phyloP scores from a whole-genome alignment of 202 grass and related monocot species.

The Schoenoplectus triqueter region DNA sequence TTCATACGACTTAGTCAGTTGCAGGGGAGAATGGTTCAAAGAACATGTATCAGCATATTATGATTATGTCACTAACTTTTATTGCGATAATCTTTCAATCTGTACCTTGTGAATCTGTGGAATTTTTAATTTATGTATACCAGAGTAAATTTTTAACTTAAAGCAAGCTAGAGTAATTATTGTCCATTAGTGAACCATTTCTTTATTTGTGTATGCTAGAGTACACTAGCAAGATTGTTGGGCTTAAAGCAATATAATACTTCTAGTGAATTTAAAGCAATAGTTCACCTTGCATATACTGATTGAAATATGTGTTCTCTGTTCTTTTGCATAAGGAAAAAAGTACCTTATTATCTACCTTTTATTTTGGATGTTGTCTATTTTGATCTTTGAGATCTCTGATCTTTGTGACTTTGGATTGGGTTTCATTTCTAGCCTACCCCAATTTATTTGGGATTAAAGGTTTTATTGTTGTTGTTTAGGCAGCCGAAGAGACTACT shows the following conservation, averaged over 20 bases:
- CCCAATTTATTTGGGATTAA: no score
- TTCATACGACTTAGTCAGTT: constrained; percentile 5
- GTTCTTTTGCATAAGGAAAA: constrained; percentile 1
- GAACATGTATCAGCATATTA: not conserved
- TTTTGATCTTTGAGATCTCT: no score
- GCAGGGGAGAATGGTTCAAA: not conserved
- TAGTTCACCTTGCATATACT: not conserved
- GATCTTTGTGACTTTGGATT: no score
- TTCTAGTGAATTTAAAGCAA: not conserved
- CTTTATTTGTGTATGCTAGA: not conserved
- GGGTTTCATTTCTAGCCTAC: no score
- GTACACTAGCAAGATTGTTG: not conserved
- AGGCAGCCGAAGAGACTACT: constrained; percentile 80
- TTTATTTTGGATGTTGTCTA: not conserved
- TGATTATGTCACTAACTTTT: not conserved
- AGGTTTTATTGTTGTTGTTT: constrained; percentile 22
- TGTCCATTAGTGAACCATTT: not conserved
- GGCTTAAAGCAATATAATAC: not conserved
- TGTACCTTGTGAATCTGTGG: not conserved
- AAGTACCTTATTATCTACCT: not conserved
- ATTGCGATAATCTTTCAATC: not conserved
- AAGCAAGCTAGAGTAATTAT: not conserved
- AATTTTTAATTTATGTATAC: not conserved
- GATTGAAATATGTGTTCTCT: not conserved
- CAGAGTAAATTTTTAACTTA: constrained; percentile 8